Conservation (phyloP, 2,329 filamentous ascomycete species). For the Harringtonia lauricola region DNA sequence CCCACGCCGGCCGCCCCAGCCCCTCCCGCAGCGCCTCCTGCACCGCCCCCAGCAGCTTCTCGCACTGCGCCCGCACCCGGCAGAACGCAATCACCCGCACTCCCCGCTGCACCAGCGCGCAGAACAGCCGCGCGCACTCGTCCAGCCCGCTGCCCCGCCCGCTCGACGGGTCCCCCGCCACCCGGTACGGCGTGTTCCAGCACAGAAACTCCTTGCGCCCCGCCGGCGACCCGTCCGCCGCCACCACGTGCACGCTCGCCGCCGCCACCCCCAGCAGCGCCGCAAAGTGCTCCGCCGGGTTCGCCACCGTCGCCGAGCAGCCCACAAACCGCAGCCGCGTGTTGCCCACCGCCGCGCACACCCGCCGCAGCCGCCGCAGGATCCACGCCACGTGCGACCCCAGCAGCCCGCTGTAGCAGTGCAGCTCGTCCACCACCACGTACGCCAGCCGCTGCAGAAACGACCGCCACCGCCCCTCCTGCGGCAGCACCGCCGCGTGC, state of each 20-base stretch:
- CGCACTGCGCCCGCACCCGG: constrained; percentile 76
- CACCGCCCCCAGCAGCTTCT: constrained; percentile 69
- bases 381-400: constrained; percentile 91
- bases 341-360: constrained; percentile 88
- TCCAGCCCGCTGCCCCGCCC: constrained; percentile 73
- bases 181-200: constrained; percentile 95
- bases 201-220: constrained; percentile 91
- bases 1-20: constrained; percentile 67
- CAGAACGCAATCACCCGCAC: constrained; percentile 92
- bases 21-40: constrained; percentile 64
- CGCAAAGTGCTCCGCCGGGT: constrained; percentile 83
- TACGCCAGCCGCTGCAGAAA: constrained; percentile 83
- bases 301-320: constrained; percentile 92
- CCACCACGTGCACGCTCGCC: constrained; percentile 55
- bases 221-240: constrained; percentile 87
- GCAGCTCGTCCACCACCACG: constrained; percentile 84
- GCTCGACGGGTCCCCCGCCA: constrained; percentile 75
- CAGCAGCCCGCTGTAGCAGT: constrained; percentile 93
- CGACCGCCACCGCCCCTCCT: constrained; percentile 78
- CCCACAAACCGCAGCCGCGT: constrained; percentile 79
- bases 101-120: constrained; percentile 76
- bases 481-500: constrained; percentile 83
- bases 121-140: constrained; percentile 85
- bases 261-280: constrained; percentile 71
- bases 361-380: constrained; percentile 77